These are phyloP conservation scores for Eragrostis nindensis DNA, from an alignment of 176 grass and related monocot genomes.

Conservation along the genomic window DNA sequence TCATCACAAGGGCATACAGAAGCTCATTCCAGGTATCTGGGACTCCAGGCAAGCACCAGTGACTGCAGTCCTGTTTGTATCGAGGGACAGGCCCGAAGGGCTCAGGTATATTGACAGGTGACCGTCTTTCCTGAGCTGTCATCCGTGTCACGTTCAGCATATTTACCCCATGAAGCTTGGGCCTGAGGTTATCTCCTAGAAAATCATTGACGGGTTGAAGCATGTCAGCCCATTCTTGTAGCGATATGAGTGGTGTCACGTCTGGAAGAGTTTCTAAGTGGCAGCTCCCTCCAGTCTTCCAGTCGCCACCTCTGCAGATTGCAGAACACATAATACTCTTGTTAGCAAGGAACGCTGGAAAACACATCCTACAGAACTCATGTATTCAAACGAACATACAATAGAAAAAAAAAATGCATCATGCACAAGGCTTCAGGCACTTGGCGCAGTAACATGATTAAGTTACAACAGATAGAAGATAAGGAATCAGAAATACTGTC, in stretches of 20 bases:
- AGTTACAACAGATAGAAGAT: too few relatives aligned
- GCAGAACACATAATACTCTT: neutral
- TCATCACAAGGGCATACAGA: slow-evolving; percentile 72
- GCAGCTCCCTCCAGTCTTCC: slow-evolving; percentile 79
- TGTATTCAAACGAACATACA: neutral
- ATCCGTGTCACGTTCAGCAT: slow-evolving; percentile 87
- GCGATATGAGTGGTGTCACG: slow-evolving; percentile 29
- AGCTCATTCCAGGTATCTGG: slow-evolving; percentile 97
- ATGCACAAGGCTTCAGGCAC: neutral
- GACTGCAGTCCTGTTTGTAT: slow-evolving; percentile 92
- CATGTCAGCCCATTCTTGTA: slow-evolving; percentile 60
- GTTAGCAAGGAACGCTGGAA: slow-evolving; percentile 6
- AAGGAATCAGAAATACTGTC: neutral
- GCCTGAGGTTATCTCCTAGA: slow-evolving; percentile 40
- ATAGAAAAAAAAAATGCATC: neutral
- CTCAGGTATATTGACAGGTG: slow-evolving; percentile 79
- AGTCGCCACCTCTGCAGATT: slow-evolving; percentile 76
- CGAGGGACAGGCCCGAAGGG: slow-evolving; percentile 53
- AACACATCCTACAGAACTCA: neutral
- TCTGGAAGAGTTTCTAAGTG: slow-evolving; percentile 83
- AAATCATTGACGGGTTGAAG: slow-evolving; percentile 64
- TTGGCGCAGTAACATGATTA: neutral
- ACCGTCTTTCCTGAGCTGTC: slow-evolving; percentile 77
- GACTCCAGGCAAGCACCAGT: slow-evolving; percentile 96
- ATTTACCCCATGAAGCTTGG: slow-evolving; percentile 42